phyloP scores from a whole-genome alignment of 192 early-diverging fungal genomes.

The Neocallimastix lanati region DNA sequence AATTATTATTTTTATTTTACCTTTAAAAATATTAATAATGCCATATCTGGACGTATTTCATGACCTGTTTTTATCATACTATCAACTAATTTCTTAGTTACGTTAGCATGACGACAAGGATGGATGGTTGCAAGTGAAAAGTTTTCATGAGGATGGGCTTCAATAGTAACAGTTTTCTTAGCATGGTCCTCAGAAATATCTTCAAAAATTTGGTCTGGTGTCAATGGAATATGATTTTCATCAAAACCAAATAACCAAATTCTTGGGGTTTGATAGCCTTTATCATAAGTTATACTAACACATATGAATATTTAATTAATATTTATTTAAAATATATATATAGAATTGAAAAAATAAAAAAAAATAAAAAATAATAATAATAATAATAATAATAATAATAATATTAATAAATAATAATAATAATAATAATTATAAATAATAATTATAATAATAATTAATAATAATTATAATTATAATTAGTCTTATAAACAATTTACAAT shows the following conservation, averaged over 20 bases:
- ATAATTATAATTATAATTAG: too few relatives aligned
- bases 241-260: conserved; percentile 96
- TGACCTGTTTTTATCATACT: conserved; percentile 40
- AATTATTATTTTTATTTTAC: background rate
- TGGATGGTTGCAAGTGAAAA: conserved; percentile 85
- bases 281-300: conserved; percentile 99
- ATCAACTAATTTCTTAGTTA: conserved; percentile 92
- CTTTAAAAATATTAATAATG: background rate
- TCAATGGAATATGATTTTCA: conserved; percentile 67
- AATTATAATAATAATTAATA: too few relatives aligned
- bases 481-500: too few relatives aligned
- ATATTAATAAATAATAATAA: too few relatives aligned
- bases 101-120: conserved; percentile 93
- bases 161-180: conserved; percentile 97
- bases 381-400: too few relatives aligned
- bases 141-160: conserved; percentile 78
- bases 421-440: too few relatives aligned
- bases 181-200: conserved; percentile 98
- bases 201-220: conserved; percentile 81
- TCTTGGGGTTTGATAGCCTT: conserved; percentile 96
- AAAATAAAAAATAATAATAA: too few relatives aligned
- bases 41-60: conserved; percentile 26
- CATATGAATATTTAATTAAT: too few relatives aligned
- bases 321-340: background rate
- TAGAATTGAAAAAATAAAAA: too few relatives aligned